phyloP scores from a whole-genome alignment of 352 stramenopile genomes.

The Lagenidium sp. region DNA sequence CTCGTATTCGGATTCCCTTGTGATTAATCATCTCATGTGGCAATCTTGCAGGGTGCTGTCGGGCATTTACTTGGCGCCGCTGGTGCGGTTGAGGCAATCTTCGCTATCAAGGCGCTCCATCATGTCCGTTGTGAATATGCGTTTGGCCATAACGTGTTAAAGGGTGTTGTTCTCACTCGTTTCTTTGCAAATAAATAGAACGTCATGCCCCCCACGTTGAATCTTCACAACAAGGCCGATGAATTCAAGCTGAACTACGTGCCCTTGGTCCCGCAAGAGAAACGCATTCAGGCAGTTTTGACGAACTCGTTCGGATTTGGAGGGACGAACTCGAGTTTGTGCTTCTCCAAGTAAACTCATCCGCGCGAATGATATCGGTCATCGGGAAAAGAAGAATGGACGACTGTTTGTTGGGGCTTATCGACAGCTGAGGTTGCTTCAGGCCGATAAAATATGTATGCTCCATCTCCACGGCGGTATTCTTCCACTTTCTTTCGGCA shows the following conservation, averaged over 20 bases:
- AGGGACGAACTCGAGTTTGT: conserved; percentile 90
- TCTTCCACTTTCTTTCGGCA: conserved; percentile 21
- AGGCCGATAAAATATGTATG: conserved; percentile 9
- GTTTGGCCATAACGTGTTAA: background rate
- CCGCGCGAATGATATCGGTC: background rate
- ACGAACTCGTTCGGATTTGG: conserved; percentile 98
- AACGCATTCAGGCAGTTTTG: conserved; percentile 71
- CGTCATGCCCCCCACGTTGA: conserved; percentile 91
- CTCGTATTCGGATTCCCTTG: background rate
- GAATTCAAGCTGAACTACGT: conserved; percentile 87
- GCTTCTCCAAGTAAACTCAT: conserved; percentile 53
- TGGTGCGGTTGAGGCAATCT: conserved; percentile 94
- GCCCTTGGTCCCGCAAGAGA: conserved; percentile 49
- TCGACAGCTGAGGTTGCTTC: no score
- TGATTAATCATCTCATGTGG: no score
- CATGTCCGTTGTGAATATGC: conserved; percentile 32
- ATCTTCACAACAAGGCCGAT: conserved; percentile 76
- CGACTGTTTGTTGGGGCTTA: no score
- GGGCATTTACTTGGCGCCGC: conserved; percentile 95
- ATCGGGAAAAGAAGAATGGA: no score
- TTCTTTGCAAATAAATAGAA: no score
- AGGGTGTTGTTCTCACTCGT: no score
- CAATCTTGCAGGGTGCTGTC: conserved; percentile 90
- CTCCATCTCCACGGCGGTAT: no score
- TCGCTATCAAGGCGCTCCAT: conserved; percentile 90